These are phyloP conservation scores for Russula lepida DNA, from an alignment of 768 basidiomycete genomes.

Conservation along the genomic window DNA sequence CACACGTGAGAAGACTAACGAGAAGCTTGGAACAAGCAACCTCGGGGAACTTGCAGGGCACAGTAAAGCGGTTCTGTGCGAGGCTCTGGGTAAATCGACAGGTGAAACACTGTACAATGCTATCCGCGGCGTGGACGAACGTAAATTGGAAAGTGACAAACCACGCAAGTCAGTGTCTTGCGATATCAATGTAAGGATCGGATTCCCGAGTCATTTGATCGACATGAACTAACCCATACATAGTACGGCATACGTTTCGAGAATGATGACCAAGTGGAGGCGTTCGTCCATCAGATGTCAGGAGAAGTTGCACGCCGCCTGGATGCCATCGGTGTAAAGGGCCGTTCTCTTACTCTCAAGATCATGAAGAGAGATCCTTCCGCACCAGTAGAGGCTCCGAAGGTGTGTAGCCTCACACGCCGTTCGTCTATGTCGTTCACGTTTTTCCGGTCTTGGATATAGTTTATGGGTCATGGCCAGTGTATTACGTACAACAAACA, in stretches of 20 bases:
- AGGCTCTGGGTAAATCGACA: slow-evolving; percentile 66
- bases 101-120: slow-evolving; percentile 84
- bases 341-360: slow-evolving; percentile 74
- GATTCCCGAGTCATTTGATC: slow-evolving; percentile 8
- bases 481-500: slow-evolving; percentile 81
- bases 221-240: neutral
- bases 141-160: slow-evolving; percentile 73
- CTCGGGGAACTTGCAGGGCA: slow-evolving; percentile 61
- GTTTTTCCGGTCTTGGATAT: neutral
- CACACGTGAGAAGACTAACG: slow-evolving; percentile 65
- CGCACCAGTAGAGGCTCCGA: slow-evolving; percentile 85
- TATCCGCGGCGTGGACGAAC: slow-evolving; percentile 75
- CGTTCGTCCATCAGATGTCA: slow-evolving; percentile 69
- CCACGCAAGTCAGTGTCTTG: slow-evolving; percentile 87
- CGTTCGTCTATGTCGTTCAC: neutral
- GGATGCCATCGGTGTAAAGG: slow-evolving; percentile 57
- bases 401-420: slow-evolving; percentile 41
- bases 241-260: slow-evolving; percentile 96
- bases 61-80: slow-evolving; percentile 57
- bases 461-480: slow-evolving; percentile 89
- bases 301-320: slow-evolving; percentile 69
- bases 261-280: slow-evolving; percentile 69
- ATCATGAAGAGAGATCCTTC: slow-evolving; percentile 79
- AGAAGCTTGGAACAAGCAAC: slow-evolving; percentile 64
- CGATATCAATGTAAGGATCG: slow-evolving; percentile 78